Evolutionary conservation across 2,329 filamentous ascomycete species (phyloP).

Genomic region (Beauveria varroae): DNA sequence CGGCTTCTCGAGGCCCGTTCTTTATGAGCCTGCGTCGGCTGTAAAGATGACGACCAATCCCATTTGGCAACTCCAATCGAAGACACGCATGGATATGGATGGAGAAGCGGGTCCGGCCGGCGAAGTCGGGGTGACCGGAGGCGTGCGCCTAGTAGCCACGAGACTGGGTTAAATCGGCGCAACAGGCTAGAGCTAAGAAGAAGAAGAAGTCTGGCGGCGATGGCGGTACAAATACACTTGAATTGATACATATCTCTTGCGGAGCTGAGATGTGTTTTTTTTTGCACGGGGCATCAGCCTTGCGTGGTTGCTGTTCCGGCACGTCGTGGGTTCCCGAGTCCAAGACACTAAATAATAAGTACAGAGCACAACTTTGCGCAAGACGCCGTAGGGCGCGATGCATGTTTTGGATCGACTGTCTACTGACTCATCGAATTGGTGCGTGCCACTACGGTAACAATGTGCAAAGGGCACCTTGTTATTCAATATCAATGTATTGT

Average conservation of each 20-base stretch:
- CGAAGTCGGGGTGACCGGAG: constrained; percentile 5
- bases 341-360: not conserved
- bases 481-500: too few relatives aligned
- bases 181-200: not conserved
- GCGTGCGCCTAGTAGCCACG: constrained; percentile 3
- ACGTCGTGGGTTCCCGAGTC: not conserved
- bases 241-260: too few relatives aligned
- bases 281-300: not conserved
- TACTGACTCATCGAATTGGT: not conserved
- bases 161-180: not conserved
- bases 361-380: not conserved
- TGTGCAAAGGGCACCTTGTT: too few relatives aligned
- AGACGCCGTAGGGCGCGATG: not conserved
- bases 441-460: not conserved
- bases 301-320: not conserved
- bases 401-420: not conserved
- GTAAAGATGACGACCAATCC: not conserved
- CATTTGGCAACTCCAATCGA: not conserved
- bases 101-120: constrained; percentile 10
- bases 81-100: not conserved
- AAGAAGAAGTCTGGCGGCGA: not conserved
- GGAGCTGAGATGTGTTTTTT: too few relatives aligned
- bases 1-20: not conserved
- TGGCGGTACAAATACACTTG: too few relatives aligned
- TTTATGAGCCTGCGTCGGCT: not conserved